Conservation (phyloP, 352 stramenopile species). For the Lagenidium giganteum region DNA sequence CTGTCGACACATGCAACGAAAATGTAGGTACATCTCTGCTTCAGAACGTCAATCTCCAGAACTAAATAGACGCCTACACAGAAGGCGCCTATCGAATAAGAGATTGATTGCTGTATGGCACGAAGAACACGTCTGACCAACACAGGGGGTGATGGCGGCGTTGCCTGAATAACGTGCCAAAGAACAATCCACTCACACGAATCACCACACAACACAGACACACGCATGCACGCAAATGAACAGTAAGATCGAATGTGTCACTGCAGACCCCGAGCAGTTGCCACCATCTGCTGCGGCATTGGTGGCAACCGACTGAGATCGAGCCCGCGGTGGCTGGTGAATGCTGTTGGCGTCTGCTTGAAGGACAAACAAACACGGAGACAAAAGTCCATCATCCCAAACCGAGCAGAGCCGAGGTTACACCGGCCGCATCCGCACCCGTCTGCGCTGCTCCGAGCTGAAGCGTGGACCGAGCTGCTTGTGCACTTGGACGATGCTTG, state of each 20-base stretch:
- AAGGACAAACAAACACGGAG: conserved; percentile 30
- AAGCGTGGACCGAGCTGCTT: conserved; percentile 1
- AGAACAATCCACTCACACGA: too few relatives aligned
- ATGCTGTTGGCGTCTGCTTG: conserved; percentile 28
- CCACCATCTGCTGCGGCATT: too few relatives aligned
- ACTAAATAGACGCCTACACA: background rate
- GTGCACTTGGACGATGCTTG: background rate
- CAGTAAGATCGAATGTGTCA: background rate
- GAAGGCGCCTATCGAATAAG: background rate
- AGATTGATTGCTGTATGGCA: conserved; percentile 1
- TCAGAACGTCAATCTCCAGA: conserved; percentile 5
- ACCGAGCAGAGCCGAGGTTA: conserved; percentile 29
- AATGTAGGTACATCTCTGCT: too few relatives aligned
- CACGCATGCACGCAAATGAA: conserved; percentile 4
- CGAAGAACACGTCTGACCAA: background rate
- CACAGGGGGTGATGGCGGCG: too few relatives aligned
- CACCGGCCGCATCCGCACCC: background rate
- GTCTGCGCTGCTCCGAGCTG: background rate
- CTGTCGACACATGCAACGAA: too few relatives aligned
- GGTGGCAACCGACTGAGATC: too few relatives aligned
- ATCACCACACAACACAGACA: too few relatives aligned
- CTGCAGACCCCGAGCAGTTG: too few relatives aligned
- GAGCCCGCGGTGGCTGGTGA: too few relatives aligned
- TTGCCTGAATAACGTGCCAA: too few relatives aligned
- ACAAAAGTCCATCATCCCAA: conserved; percentile 26